Base-by-base conservation (phyloP, 2,329 filamentous ascomycete species). In the Calonectria leucothoes region DNA sequence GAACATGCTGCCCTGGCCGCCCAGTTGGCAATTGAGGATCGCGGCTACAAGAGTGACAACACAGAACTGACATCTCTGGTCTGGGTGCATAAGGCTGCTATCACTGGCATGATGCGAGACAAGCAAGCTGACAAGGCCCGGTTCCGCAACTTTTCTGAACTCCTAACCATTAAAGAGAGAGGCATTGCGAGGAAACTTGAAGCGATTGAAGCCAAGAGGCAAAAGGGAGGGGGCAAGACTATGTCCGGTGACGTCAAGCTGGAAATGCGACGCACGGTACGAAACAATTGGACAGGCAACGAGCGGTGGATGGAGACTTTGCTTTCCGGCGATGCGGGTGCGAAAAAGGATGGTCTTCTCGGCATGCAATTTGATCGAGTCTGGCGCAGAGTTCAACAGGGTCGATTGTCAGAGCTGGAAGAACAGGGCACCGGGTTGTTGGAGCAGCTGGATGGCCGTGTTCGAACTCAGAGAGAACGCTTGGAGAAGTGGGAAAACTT, bases 281-380 rank as follows among this genome's bases (percentile, higher is more conserved):
- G 89, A 42, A 92, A 92, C 74, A 94, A 95, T 77, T 98, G 95
- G 95, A 88, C 94, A 17, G 95, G 95, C 2, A 91, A 93, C 79
- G 90, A 93, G 72, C 89, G 91, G 70, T 96, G 95, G 93, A 89
- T 94, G 78, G 90, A 94, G 61, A 88, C 91, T 2, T 85, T 98
- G 25, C 82, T 97, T 0, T 88, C 93, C 65, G 94, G 94, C 2
- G 93, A 94, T 57, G 86, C 87, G 25, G 86, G 86, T 10, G 84
- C 87, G 2, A 86, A 86, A 31, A 89, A 87, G 37, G 93, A 94
- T 73, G 89, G 87, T 0, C 86, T 97, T n/a, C 82, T 98, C 17
- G 89, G 89, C 2, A 88, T 89, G 42, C 87, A 91, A 0, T 97
- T 96, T 75, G 90, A 94, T 35, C 87, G 91, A 11, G 90, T 97